Evolutionary conservation across 2,329 filamentous ascomycete species (phyloP), one percentile per base, ranked within the genome.

Genomic region (Pseudogymnoascus sp.): DNA sequence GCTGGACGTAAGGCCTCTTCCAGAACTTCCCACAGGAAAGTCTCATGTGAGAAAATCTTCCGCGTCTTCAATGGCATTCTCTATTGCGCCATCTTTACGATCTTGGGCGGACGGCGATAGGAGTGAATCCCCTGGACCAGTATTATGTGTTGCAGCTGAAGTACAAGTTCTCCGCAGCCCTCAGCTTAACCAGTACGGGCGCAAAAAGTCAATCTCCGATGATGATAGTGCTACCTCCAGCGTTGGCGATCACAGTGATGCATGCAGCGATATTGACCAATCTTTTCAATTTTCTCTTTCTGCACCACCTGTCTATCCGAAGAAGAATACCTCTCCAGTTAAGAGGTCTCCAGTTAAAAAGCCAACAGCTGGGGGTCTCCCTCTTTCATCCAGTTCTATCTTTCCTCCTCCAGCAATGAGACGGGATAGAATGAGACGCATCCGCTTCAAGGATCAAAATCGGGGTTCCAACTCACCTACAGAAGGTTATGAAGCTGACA

Each of bases 81-180:
- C 19, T 40, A 59, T 31, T 59, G 31, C 26, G 8, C 60, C 60
- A 24, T 46, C 60, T 26, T 33, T 61, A 14, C 26, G 38, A 11
- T 50, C 60, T 16, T 61, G 60, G 60, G 37, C 40, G n/a, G 60
- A 61, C 4, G 28, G 2, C n/a, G 60, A 50, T 28, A 40, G 33
- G 19, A 63, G 62, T n/a, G 12, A 43, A 10, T 68, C 66, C n/a
- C 68, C 67, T n/a, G 65, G 66, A 35, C 64, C 64, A 16, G 28
- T 64, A 1, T 50, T 68, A 37, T 62, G 63, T 56, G 61, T 63
- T n/a, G 67, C 67, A 4, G 24, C 63, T 38, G 62, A 56, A 7
- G 46, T 66, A 33, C 61, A 62, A 22, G 26, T 59, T 43, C 53
- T 28, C 22, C 38, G 24, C n/a, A 56, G 10, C 11, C 50, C 28